A percentile compares a stretch with the other conserved stretches of the same genome.
Conservation (phyloP, 208 protist species). For the Phytomonas sp. region DNA sequence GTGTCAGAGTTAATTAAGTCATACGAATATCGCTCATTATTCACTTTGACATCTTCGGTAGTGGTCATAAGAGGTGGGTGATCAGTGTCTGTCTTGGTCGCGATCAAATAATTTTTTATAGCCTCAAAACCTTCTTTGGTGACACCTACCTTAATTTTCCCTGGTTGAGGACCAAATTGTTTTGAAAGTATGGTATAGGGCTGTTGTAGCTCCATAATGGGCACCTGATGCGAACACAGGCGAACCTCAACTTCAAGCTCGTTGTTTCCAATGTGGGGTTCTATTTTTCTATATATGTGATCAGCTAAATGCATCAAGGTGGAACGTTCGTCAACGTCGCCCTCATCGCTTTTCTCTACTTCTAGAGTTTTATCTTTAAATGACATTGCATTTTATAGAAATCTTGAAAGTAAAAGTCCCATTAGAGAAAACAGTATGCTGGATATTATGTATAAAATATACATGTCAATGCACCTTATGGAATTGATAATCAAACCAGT, state of each 20-base stretch:
- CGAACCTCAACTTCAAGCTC: conserved; percentile 64
- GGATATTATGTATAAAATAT: not conserved
- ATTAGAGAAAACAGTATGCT: not conserved
- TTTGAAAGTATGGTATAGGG: conserved; percentile 2
- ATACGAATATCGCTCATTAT: conserved; percentile 45
- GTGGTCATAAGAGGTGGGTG: conserved; percentile 8
- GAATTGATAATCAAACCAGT: not conserved
- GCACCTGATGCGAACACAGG: conserved; percentile 31
- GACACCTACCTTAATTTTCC: conserved; percentile 24
- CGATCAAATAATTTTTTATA: conserved; percentile 24
- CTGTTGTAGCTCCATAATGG: not conserved
- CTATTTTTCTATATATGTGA: conserved; percentile 20
- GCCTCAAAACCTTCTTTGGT: conserved; percentile 28
- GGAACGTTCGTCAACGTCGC: not conserved
- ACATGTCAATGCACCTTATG: not conserved
- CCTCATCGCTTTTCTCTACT: not conserved
- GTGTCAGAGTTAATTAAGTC: conserved; percentile 18
- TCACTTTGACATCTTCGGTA: conserved; percentile 46
- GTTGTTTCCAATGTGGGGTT: conserved; percentile 16
- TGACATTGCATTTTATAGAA: not conserved
- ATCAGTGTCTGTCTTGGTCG: not conserved
- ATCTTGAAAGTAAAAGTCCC: not conserved
- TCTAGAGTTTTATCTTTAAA: not conserved
- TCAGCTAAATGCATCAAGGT: not conserved
- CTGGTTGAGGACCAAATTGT: not conserved